Evolutionary conservation across 495 filamentous ascomycete genomes (phyloP), one percentile per base, ranked within the genome.

Genomic region (Platismatia glauca): DNA sequence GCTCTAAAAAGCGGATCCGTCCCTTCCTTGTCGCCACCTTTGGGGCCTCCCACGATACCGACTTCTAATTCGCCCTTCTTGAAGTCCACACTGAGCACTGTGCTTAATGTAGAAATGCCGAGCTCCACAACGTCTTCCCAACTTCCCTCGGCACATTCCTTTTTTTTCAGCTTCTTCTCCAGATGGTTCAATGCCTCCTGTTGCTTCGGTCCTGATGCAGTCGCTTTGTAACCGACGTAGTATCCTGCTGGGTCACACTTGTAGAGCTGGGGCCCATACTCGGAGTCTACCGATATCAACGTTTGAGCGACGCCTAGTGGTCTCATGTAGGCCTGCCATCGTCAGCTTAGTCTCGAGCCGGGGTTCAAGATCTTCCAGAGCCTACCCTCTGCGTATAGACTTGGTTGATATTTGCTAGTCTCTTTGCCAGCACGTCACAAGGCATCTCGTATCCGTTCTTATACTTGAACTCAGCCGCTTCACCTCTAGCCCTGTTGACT

Each of bases 111-210:
- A 20, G 90, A 86, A 76, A 98, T 97, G 46, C 88, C 94, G 64
- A 97, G 81, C 78, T 98, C 94, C 61, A 98, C 93, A 41, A 98
- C 94, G 63, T 97, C 94, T 78, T 97, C 89, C 95, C 95, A 97
- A 75, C 78, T 87, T 63, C 94, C 94, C 11, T 90, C 85, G 35
- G 94, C 94, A 70, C 82, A 82, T 74, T 97, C 92, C 87, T 95
- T 96, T 86, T 95, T 96, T 84, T 97, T 97, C 77, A 98, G 85
- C 83, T 96, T 97, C 88, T 97, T 97, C 84, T 98, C 94, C 58
- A 98, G 80, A 71, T 91, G 87, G 73, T 97, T 98, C 71, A 96
- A 84, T 67, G 94, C 94, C 81, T 98, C 94, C 74, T 98, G 94
- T 72, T 95, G 90, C 78, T 98, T 98, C 56, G 94, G 94, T 7